A percentile compares a stretch with the other conserved stretches of the same genome.
Conservation (phyloP, 2,329 filamentous ascomycete genomes). For the Thelonectria blattea region DNA sequence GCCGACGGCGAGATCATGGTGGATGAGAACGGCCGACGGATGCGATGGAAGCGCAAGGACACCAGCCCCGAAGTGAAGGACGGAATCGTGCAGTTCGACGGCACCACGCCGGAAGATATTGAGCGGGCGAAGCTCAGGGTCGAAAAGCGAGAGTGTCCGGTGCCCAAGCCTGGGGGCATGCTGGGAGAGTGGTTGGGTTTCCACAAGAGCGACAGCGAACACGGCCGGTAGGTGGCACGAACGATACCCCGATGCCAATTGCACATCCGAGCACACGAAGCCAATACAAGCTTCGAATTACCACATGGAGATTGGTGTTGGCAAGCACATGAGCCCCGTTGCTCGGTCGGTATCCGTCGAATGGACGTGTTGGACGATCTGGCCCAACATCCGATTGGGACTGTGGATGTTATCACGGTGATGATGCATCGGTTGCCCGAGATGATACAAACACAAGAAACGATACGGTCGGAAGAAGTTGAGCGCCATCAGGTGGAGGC, state of each 20-base stretch:
- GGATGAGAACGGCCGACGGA: constrained; percentile 53
- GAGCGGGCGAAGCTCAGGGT: constrained; percentile 47
- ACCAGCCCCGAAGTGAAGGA: constrained; percentile 48
- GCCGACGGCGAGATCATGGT: constrained; percentile 69
- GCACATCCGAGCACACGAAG: constrained; percentile 8
- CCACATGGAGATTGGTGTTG: neutral
- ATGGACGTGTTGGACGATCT: neutral
- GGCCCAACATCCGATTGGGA: neutral
- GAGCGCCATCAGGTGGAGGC: neutral
- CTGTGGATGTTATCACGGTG: neutral
- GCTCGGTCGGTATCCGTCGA: neutral
- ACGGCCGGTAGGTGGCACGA: constrained; percentile 35
- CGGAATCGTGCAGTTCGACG: constrained; percentile 56
- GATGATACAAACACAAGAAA: neutral
- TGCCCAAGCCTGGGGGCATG: constrained; percentile 86
- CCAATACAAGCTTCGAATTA: neutral
- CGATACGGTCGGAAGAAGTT: neutral
- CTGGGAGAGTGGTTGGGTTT: constrained; percentile 80
- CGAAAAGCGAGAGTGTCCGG: constrained; percentile 77
- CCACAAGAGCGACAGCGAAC: constrained; percentile 46
- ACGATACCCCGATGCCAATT: constrained; percentile 14
- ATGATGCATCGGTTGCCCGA: neutral
- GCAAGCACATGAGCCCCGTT: neutral
- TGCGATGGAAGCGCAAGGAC: constrained; percentile 50
- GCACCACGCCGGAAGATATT: constrained; percentile 45